These are phyloP conservation scores for Didymosphaeria variabile DNA, from an alignment of 2,329 filamentous ascomycete species.

Conservation along the genomic window DNA sequence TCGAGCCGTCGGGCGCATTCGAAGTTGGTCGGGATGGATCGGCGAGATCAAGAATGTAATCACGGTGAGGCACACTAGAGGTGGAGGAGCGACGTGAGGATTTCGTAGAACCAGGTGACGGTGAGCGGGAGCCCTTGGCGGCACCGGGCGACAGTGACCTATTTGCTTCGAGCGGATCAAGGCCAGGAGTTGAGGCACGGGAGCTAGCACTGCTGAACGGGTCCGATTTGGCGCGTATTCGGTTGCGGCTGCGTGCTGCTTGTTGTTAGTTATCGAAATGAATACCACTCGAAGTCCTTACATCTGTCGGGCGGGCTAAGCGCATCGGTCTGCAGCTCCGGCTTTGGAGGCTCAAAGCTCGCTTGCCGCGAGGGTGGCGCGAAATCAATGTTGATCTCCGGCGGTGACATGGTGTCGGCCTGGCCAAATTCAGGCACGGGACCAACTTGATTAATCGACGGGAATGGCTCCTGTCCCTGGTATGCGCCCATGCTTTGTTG, in stretches of 20 bases:
- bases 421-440: conserved; percentile 69
- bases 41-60: conserved; percentile 88
- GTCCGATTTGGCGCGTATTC: conserved; percentile 69
- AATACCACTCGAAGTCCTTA: conserved; percentile 51
- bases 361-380: conserved; percentile 76
- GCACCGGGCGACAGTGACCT: conserved; percentile 56
- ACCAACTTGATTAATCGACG: conserved; percentile 58
- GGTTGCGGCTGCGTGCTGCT: conserved; percentile 62
- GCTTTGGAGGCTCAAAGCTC: conserved; percentile 72
- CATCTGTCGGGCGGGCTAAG: conserved; percentile 79
- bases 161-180: conserved; percentile 36
- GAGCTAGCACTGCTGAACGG: conserved; percentile 62
- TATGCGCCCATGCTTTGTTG: conserved; percentile 62
- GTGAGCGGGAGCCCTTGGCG: conserved; percentile 55
- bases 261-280: conserved; percentile 28
- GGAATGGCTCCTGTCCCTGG: conserved; percentile 58
- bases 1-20: conserved; percentile 49
- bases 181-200: conserved; percentile 54
- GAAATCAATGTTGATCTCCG: conserved; percentile 93
- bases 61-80: conserved; percentile 65
- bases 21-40: conserved; percentile 83
- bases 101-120: conserved; percentile 57
- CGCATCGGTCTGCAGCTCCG: conserved; percentile 73
- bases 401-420: conserved; percentile 82
- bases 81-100: conserved; percentile 60